These are phyloP conservation scores for Bipolaris oryzae DNA, from an alignment of 2,329 filamentous ascomycete species.

Conservation along the genomic window DNA sequence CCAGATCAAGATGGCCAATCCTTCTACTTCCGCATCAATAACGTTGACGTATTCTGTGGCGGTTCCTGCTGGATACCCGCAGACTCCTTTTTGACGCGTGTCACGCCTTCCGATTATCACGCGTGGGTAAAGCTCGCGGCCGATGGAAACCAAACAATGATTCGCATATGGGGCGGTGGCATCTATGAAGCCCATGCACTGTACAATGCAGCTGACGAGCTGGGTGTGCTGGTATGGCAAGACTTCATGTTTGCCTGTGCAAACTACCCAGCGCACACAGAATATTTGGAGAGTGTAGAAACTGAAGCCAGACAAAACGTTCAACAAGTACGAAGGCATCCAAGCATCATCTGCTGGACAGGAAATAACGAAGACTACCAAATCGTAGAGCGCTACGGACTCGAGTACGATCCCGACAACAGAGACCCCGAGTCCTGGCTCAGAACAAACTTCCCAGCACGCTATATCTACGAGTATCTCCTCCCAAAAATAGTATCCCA, in stretches of 20 bases:
- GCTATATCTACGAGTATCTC: slow-evolving; percentile 86
- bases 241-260: slow-evolving; percentile 81
- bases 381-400: slow-evolving; percentile 71
- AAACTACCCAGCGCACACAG: slow-evolving; percentile 64
- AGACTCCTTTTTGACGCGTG: slow-evolving; percentile 76
- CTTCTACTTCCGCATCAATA: slow-evolving; percentile 81
- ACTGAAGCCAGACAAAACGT: slow-evolving; percentile 68
- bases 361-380: slow-evolving; percentile 97
- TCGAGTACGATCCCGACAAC: slow-evolving; percentile 79
- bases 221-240: slow-evolving; percentile 82
- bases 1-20: slow-evolving; percentile 67
- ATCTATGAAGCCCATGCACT: slow-evolving; percentile 77
- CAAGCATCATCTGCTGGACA: slow-evolving; percentile 83
- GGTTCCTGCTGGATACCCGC: slow-evolving; percentile 88
- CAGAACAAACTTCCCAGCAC: slow-evolving; percentile 82
- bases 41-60: slow-evolving; percentile 76
- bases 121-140: slow-evolving; percentile 78
- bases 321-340: slow-evolving; percentile 78
- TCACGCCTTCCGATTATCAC: slow-evolving; percentile 67
- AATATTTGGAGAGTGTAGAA: slow-evolving; percentile 57
- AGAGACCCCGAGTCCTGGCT: slow-evolving; percentile 83
- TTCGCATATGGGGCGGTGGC: slow-evolving; percentile 80
- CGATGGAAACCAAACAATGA: slow-evolving; percentile 80
- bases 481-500: slow-evolving; percentile 73
- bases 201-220: slow-evolving; percentile 76